phyloP scores from a whole-genome alignment of 495 filamentous ascomycete genomes.

The Penicillium coprophilum region DNA sequence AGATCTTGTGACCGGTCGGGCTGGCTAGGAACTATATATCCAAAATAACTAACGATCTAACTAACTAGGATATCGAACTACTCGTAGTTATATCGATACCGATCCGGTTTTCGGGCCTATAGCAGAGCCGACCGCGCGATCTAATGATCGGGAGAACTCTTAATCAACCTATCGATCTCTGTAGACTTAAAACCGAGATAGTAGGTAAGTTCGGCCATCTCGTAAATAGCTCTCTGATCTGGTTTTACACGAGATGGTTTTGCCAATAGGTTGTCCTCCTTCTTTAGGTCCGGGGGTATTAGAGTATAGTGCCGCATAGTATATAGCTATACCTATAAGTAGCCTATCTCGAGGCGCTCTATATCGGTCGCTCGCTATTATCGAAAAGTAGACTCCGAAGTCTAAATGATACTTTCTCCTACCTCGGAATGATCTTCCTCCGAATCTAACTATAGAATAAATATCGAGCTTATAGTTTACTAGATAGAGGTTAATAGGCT shows the following conservation, averaged over 20 bases:
- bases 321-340: constrained; percentile 31
- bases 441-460: too few relatives aligned
- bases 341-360: constrained; percentile 21
- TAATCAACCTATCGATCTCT: constrained; percentile 22
- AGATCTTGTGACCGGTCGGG: constrained; percentile 5
- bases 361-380: not conserved
- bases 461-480: constrained; percentile 19
- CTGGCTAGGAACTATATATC: constrained; percentile 14
- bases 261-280: constrained; percentile 22
- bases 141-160: constrained; percentile 29
- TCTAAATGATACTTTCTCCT: too few relatives aligned
- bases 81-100: constrained; percentile 27
- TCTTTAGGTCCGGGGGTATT: constrained; percentile 26
- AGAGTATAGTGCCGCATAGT: constrained; percentile 29
- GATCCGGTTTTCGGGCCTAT: constrained; percentile 31
- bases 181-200: constrained; percentile 31
- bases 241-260: constrained; percentile 23
- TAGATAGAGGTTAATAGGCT: constrained; percentile 7
- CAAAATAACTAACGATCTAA: constrained; percentile 25
- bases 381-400: constrained; percentile 25
- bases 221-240: constrained; percentile 27
- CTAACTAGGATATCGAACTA: constrained; percentile 23
- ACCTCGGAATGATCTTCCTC: too few relatives aligned
- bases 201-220: constrained; percentile 29
- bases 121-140: constrained; percentile 32